Percentiles rank a stretch among this genome's conserved stretches.
phyloP scores from a whole-genome alignment of 495 filamentous ascomycete genomes.

The Aspergillus avenaceus region DNA sequence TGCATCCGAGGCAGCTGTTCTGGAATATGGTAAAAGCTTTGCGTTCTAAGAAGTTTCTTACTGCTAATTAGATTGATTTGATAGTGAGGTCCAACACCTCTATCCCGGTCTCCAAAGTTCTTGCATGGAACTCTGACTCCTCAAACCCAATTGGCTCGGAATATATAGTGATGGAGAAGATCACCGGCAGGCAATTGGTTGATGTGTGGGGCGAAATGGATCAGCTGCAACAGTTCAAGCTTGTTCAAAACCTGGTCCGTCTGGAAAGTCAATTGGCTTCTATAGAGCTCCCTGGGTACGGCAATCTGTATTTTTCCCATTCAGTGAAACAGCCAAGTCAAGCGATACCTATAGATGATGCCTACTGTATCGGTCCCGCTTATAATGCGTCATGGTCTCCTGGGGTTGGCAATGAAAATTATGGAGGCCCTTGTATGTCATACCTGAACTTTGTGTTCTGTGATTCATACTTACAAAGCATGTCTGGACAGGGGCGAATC shows the following conservation, averaged over 20 bases:
- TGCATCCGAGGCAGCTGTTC: conserved; percentile 25
- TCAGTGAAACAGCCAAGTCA: neutral
- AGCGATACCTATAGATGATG: conserved; percentile 12
- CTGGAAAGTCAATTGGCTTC: conserved; percentile 23
- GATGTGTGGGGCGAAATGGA: conserved; percentile 25
- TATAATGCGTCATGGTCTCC: conserved; percentile 17
- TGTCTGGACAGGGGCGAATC: conserved; percentile 9
- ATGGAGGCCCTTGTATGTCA: conserved; percentile 22
- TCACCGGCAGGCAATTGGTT: conserved; percentile 22
- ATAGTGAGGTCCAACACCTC: conserved; percentile 18
- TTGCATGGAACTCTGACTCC: conserved; percentile 24
- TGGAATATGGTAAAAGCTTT: conserved; percentile 20
- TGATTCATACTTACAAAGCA: neutral
- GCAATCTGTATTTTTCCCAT: conserved; percentile 24
- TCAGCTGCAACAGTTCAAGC: conserved; percentile 11
- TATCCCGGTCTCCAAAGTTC: conserved; percentile 23
- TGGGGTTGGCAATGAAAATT: conserved; percentile 3
- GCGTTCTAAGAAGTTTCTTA: neutral
- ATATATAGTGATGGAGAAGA: conserved; percentile 33
- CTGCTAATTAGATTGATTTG: conserved; percentile 1
- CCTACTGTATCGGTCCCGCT: conserved; percentile 16
- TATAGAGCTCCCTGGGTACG: conserved; percentile 24
- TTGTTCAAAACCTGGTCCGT: conserved; percentile 23
- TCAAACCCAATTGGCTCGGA: conserved; percentile 27
- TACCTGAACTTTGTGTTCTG: neutral